Evolutionary conservation across 169 alveolate species (phyloP), one percentile per base, ranked within the genome.

Genomic region (Eimeria acervulina): DNA sequence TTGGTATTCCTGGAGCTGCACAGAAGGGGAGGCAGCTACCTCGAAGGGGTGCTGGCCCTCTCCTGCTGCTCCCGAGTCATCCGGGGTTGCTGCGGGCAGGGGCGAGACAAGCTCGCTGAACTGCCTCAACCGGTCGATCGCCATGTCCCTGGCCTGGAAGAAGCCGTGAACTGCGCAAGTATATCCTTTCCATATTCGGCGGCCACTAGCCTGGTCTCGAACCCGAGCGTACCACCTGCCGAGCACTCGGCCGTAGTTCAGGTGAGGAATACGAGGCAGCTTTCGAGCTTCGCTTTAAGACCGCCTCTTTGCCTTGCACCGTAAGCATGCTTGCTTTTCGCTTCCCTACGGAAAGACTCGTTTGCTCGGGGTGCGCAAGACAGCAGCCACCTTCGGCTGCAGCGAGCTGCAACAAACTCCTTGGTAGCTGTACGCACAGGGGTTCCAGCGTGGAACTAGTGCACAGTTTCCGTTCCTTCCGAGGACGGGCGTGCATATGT

Each of bases 161-260:
- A 93, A 93, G 70, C 96, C 96, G 63, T 93, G 96, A 12, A 93
- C 90, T 93, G 94, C 91, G 66, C 96, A 93, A 28, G 96, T 93
- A 84, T 93, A 93, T 31, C 96, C 96, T 40, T 93, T 93, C 96
- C 96, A 93, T n/a, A 93, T 68, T 5, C 96, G 92, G 61, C 90
- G 87, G 13, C 96, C 96, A 40, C 96, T 93, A 40, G 87, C 74
- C 47, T 93, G 94, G 55, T 93, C 96, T 40, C 93, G 92, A 38
- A 93, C 93, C 94, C 96, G 15, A 6, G 96, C 96, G 51, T 93
- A 93, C 96, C 96, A 93, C 74, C 96, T 26, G n/a, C 96, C 96
- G 47, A 93, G 96, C 52, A 93, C 96, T 31, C 96, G 40, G 83
- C 80, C 80, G 93, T 93, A 93, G 83, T 93, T 93, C 31, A 93